phyloP scores from a whole-genome alignment of 2,329 filamentous ascomycete genomes.

The Fonsecaea pugnacius region DNA sequence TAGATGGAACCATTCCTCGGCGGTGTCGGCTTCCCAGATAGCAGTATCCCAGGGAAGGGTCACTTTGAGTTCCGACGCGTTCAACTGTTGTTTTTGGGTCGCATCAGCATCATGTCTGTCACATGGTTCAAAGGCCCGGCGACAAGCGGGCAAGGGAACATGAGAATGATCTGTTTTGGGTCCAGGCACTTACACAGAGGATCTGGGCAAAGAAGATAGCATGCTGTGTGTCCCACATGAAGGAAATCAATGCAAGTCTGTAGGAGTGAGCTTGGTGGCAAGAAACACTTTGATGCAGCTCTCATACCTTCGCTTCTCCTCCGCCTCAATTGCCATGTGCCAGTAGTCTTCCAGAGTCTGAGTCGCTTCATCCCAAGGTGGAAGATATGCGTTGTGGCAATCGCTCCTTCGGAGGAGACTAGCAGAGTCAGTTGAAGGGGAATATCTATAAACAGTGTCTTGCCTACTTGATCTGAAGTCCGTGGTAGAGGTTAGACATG shows the following conservation, averaged over 20 bases:
- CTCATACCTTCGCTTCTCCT: constrained; percentile 54
- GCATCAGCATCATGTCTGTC: too few relatives aligned
- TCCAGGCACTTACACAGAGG: constrained; percentile 63
- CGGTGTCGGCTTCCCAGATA: constrained; percentile 62
- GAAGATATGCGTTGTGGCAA: constrained; percentile 51
- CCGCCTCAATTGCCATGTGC: constrained; percentile 59
- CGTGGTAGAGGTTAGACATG: constrained; percentile 65
- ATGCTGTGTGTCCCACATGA: constrained; percentile 70
- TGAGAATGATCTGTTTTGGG: too few relatives aligned
- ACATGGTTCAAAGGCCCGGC: too few relatives aligned
- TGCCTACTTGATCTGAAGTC: constrained; percentile 55
- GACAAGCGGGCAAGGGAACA: too few relatives aligned
- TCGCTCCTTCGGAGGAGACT: constrained; percentile 57
- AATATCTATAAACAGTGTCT: background rate
- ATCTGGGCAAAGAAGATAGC: constrained; percentile 66
- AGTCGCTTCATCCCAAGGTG: constrained; percentile 40
- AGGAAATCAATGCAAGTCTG: constrained; percentile 61
- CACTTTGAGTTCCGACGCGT: constrained; percentile 60
- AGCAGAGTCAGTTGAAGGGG: background rate
- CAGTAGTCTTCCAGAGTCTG: constrained; percentile 48
- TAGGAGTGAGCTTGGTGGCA: background rate
- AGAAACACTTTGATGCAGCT: too few relatives aligned
- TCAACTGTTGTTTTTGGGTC: too few relatives aligned
- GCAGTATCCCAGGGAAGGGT: constrained; percentile 60
- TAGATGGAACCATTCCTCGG: constrained; percentile 56